Conservation (phyloP, 1,139 yeast species). For the Zygoascus hellenicus region DNA sequence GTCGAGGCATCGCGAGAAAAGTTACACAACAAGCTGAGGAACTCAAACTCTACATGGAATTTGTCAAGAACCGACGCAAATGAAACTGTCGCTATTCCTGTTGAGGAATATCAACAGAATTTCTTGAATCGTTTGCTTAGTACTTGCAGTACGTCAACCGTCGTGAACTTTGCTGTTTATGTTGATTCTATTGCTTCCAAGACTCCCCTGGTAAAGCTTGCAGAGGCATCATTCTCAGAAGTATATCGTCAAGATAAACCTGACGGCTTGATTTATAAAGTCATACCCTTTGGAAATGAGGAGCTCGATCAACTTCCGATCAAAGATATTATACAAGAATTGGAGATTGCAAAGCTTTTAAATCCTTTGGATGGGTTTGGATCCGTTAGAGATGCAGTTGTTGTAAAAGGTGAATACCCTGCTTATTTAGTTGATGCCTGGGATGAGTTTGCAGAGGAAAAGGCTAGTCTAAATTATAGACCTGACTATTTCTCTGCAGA, state of each 20-base stretch:
- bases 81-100: slow-evolving; percentile 27
- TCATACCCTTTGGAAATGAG: slow-evolving; percentile 47
- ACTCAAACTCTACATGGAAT: slow-evolving; percentile 48
- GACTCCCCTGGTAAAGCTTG: slow-evolving; percentile 33
- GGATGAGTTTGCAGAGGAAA: slow-evolving; percentile 37
- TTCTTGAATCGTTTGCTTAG: slow-evolving; percentile 35
- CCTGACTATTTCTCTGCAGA: slow-evolving; percentile 35
- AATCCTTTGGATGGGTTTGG: slow-evolving; percentile 40
- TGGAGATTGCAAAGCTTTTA: slow-evolving; percentile 39
- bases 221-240: slow-evolving; percentile 45
- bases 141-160: slow-evolving; percentile 33
- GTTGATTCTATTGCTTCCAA: slow-evolving; percentile 23
- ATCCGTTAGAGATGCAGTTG: slow-evolving; percentile 37
- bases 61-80: slow-evolving; percentile 24
- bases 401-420: slow-evolving; percentile 47
- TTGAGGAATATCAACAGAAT: slow-evolving; percentile 26
- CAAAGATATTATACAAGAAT: slow-evolving; percentile 43
- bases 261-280: slow-evolving; percentile 37
- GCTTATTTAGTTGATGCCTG: slow-evolving; percentile 37
- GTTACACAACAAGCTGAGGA: slow-evolving; percentile 46
- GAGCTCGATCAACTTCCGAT: slow-evolving; percentile 40
- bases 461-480: slow-evolving; percentile 33
- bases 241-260: slow-evolving; percentile 32
- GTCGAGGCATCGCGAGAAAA: slow-evolving; percentile 51
- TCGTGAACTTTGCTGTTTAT: slow-evolving; percentile 30